Evolutionary conservation across 1,139 yeast genomes (phyloP), one percentile per base, ranked within the genome.

Genomic region (Pichia sp.): DNA sequence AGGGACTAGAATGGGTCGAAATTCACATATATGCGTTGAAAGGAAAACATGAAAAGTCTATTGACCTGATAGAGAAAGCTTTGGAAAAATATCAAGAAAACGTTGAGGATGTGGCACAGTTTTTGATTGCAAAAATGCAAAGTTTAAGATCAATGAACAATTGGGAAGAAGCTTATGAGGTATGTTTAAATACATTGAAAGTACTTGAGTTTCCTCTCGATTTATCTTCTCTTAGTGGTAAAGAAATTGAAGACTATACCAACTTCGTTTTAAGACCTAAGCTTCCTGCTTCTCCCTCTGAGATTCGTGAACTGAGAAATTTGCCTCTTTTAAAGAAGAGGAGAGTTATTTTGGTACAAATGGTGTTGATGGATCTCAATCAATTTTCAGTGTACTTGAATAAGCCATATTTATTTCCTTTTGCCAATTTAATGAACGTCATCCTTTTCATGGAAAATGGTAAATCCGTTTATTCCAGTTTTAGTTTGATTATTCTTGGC

Each of bases 271-370:
- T 74, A 40, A 57, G 64, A 23, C 67, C 68, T 7, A 68, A 70
- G 50, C 66, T 77, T 5, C 82, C 82, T 0, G 61, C 73, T 4
- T 73, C 81, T 1, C 68, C 75, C 2, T 65, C 72, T 1, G 82
- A 78, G 50, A 75, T 80, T 15, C 63, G 79, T 34, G 66, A 64
- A 7, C 62, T 78, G 51, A 69, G 66, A 4, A 59, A 66, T 1
- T 53, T 65, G 4, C 67, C 68, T 11, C 55, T 55, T 1, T 64
- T 73, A 1, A 68, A 69, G 4, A 70, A 75, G 45, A 70, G 72
- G 2, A 63, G 66, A n/a, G 63, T 70, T 2, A 55, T 68, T 6
- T 63, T 78, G 40, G 70, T 74, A 2, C 79, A 75, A 49, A 80
- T 78, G 54, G 69, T 79, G 26, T 70, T 79, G 30, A 67, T 75